phyloP scores from a whole-genome alignment of 208 protist genomes.

The Spironucleus salmonicida region DNA sequence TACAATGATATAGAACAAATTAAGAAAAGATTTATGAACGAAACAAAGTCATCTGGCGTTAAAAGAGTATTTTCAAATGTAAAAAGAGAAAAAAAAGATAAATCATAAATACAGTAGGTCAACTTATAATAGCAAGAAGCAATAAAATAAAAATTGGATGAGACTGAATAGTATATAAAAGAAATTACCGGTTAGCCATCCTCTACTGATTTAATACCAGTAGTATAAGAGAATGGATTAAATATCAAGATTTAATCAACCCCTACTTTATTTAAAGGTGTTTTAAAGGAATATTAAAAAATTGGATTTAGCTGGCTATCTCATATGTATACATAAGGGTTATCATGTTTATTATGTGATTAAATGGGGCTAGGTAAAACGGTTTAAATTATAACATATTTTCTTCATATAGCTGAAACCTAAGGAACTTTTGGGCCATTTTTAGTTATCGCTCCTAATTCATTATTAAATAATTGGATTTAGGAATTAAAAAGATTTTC shows the following conservation, averaged over 20 bases:
- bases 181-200: not conserved
- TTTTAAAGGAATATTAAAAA: not conserved
- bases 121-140: not conserved
- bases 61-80: not conserved
- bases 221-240: not conserved
- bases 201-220: not conserved
- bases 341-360: not conserved
- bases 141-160: not conserved
- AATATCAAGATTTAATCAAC: not conserved
- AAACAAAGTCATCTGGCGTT: not conserved
- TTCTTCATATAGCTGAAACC: not conserved
- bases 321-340: not conserved
- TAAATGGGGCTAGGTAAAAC: not conserved
- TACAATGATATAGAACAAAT: not conserved
- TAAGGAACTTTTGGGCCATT: not conserved
- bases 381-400: not conserved
- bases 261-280: not conserved
- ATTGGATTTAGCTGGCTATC: not conserved
- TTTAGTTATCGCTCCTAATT: not conserved
- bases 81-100: not conserved
- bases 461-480: not conserved
- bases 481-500: not conserved
- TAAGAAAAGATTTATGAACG: not conserved
- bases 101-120: not conserved
- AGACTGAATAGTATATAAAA: not conserved